Evolutionary conservation across 306 rosid genomes (phyloP), one percentile per base, ranked within the genome.

Genomic region (Cucurbita argyrosperma): DNA sequence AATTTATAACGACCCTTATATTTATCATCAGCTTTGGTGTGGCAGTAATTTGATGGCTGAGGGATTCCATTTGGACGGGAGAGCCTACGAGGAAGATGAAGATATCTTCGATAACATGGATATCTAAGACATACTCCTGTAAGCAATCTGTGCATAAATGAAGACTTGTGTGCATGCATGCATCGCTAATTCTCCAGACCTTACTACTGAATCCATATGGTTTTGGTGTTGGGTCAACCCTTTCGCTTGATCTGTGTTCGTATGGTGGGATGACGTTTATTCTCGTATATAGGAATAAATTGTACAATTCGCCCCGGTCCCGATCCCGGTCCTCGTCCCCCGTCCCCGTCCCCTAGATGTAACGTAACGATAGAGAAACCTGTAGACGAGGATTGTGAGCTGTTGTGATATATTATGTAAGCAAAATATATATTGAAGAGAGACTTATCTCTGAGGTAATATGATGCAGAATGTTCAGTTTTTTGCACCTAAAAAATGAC

Each of bases 61-160:
- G 71, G 92, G 89, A 74, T 88, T 80, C 76, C 87, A 80, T 63
- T 58, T 80, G 37, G 88, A 84, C 47, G 92, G 84, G 65, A 68
- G 79, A 16, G 50, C 39, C 58, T 70, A 68, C 2, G 91, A 84
- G 76, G 92, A 89, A 58, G 97, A 94, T 45, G 97, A 81, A 71
- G 91, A 91, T 73, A 87, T 94, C 77, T 91, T 91, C 45, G 84
- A 90, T 71, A 89, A 79, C 83, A 91, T 91, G 97, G 99, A 94
- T 83, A 91, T 94, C 21, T 94, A 83, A 91, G 64, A 74, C 38
- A 4, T 7, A 21, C 40, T n/a, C n/a, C 60, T 47, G 64, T 47
- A 46, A 47, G 58, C 21, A 35, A 23, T 47, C 12, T 69, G 42
- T 69, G 74, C 37, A 69, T 47, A 68, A 68, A 68, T 68, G 73